Evolutionary conservation across 306 rosid genomes (phyloP).

Genomic region (Cotoneaster glaucophyllus): DNA sequence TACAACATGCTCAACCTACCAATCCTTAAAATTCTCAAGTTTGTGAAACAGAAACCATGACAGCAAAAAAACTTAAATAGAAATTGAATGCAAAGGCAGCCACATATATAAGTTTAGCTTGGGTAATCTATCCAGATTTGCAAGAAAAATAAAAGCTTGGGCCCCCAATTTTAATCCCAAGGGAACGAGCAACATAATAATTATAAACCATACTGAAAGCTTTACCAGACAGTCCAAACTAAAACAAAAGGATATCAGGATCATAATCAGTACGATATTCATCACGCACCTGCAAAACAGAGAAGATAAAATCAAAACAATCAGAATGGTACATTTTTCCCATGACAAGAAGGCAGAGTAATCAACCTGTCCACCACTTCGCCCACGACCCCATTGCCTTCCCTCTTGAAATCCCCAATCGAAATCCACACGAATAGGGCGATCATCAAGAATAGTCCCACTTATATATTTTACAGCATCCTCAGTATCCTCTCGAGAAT

Average conservation of each 20-base stretch:
- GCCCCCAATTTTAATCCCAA: background rate
- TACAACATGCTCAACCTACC: background rate
- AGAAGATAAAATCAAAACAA: constrained; percentile 8
- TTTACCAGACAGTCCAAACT: background rate
- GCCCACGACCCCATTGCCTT: constrained; percentile 99
- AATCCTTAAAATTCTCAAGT: background rate
- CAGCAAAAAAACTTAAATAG: background rate
- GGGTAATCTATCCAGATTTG: background rate
- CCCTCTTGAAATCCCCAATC: constrained; percentile 99
- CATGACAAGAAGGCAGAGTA: constrained; percentile 2
- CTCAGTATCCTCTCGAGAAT: constrained; percentile 92
- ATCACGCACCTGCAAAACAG: constrained; percentile 75
- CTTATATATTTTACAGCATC: constrained; percentile 94
- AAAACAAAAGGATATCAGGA: constrained; percentile 84
- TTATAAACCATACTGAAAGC: background rate
- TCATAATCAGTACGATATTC: constrained; percentile 98
- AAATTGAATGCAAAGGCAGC: background rate
- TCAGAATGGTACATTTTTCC: background rate
- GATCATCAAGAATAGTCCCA: constrained; percentile 96
- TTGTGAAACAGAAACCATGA: background rate
- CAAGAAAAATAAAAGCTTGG: background rate
- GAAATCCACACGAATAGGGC: constrained; percentile 98
- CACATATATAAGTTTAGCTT: background rate
- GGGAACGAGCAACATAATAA: background rate
- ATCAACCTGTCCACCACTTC: constrained; percentile 95